A percentile compares a stretch with the other conserved stretches of the same genome.
These are phyloP conservation scores for Penicillium verhagenii DNA, from an alignment of 495 filamentous ascomycete genomes.

Conservation along the genomic window DNA sequence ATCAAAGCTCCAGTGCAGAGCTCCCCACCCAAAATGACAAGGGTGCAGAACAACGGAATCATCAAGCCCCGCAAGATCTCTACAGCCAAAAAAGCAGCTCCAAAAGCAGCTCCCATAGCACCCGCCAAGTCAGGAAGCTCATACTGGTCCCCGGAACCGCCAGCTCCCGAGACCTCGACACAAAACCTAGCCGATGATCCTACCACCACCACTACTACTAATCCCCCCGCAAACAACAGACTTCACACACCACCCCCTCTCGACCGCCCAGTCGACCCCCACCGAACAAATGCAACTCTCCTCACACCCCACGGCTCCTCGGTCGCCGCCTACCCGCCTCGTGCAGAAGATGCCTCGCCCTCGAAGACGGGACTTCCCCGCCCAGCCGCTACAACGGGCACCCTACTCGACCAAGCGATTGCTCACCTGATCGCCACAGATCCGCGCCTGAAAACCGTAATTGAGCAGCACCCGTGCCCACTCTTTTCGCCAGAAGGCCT, in stretches of 20 bases:
- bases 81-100: constrained; percentile 15
- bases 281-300: constrained; percentile 71
- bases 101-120: constrained; percentile 11
- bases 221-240: constrained; percentile 22
- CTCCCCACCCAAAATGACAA: constrained; percentile 20
- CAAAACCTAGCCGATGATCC: constrained; percentile 14
- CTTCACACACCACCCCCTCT: constrained; percentile 42
- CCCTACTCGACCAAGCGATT: constrained; percentile 73
- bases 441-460: constrained; percentile 66
- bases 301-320: constrained; percentile 76
- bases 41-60: constrained; percentile 29
- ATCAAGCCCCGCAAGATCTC: constrained; percentile 33
- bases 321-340: constrained; percentile 55
- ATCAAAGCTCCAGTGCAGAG: constrained; percentile 35
- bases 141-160: constrained; percentile 27
- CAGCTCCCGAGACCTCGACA: background rate
- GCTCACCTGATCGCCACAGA: constrained; percentile 77
- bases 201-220: constrained; percentile 14
- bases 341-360: constrained; percentile 51
- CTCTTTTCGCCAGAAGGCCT: constrained; percentile 82
- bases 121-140: constrained; percentile 12
- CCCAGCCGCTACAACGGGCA: constrained; percentile 63
- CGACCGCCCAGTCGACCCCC: constrained; percentile 60
- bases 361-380: constrained; percentile 52
- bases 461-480: constrained; percentile 71